phyloP scores from a whole-genome alignment of 441 rosid genomes.

The Adansonia madagascariensis region DNA sequence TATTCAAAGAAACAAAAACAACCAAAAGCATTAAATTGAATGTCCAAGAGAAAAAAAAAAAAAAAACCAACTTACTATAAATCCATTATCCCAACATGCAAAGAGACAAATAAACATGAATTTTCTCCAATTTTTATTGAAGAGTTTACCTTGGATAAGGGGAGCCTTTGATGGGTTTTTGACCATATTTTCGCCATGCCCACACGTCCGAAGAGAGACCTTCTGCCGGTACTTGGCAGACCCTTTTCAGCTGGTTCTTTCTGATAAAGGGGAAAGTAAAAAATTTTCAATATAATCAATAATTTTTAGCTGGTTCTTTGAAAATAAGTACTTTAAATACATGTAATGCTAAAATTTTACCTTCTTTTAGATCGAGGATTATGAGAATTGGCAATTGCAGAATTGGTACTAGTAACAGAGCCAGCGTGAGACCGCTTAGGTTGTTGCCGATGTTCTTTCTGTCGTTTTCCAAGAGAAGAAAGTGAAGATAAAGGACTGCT shows the following conservation, averaged over 20 bases:
- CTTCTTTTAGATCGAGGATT: slow-evolving; percentile 81
- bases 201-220: slow-evolving; percentile 78
- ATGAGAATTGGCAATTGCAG: slow-evolving; percentile 45
- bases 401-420: slow-evolving; percentile 37
- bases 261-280: slow-evolving; percentile 36
- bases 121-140: background rate
- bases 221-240: slow-evolving; percentile 87
- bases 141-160: slow-evolving; percentile 75
- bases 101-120: background rate
- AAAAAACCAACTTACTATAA: background rate
- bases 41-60: slow-evolving; percentile 28
- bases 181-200: slow-evolving; percentile 98
- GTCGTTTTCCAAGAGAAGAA: slow-evolving; percentile 40
- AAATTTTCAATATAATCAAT: background rate
- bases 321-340: background rate
- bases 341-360: slow-evolving; percentile 34
- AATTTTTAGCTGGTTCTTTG: slow-evolving; percentile 2
- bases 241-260: slow-evolving; percentile 75
- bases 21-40: slow-evolving; percentile 21
- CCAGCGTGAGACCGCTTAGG: slow-evolving; percentile 49
- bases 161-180: slow-evolving; percentile 94
- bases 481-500: slow-evolving; percentile 36
- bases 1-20: slow-evolving; percentile 11
- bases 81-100: background rate
- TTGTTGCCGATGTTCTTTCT: slow-evolving; percentile 13